Percentiles rank a stretch among this genome's conserved stretches.
Conservation (phyloP, 2,329 filamentous ascomycete genomes). For the Penicillium sp. region DNA sequence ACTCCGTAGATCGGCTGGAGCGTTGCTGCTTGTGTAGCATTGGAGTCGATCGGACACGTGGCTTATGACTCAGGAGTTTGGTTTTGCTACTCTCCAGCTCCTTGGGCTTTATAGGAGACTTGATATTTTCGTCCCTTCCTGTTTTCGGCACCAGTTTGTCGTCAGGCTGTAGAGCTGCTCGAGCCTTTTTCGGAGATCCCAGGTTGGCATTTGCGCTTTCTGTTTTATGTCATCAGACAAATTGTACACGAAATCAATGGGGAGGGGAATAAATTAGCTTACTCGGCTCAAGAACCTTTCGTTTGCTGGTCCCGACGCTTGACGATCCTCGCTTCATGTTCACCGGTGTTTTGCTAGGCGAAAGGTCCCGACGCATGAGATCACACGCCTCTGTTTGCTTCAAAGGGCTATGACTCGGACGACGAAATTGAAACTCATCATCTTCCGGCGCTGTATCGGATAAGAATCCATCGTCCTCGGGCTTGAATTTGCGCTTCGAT, state of each 20-base stretch:
- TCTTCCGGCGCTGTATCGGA: slow-evolving; percentile 16
- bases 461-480: slow-evolving; percentile 47
- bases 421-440: slow-evolving; percentile 37
- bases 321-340: slow-evolving; percentile 16
- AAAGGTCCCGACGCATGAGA: slow-evolving; percentile 8
- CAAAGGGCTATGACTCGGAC: slow-evolving; percentile 22
- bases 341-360: slow-evolving; percentile 16
- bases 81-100: slow-evolving; percentile 5
- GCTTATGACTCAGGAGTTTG: slow-evolving; percentile 6
- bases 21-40: slow-evolving; percentile 15
- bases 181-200: slow-evolving; percentile 31
- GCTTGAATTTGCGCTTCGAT: slow-evolving; percentile 58
- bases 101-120: slow-evolving; percentile 17
- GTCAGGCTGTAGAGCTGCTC: slow-evolving; percentile 12
- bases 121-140: slow-evolving; percentile 14
- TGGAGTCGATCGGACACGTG: slow-evolving; percentile 7
- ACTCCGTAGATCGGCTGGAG: slow-evolving; percentile 7
- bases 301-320: slow-evolving; percentile 17
- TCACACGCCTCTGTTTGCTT: slow-evolving; percentile 9
- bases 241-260: not conserved
- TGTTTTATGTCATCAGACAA: slow-evolving; percentile 21
- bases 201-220: slow-evolving; percentile 52
- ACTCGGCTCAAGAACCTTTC: slow-evolving; percentile 45
- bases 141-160: slow-evolving; percentile 12
- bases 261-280: slow-evolving; percentile 18